phyloP scores from a whole-genome alignment of 257 asterid species.

The Cordia subcordata region DNA sequence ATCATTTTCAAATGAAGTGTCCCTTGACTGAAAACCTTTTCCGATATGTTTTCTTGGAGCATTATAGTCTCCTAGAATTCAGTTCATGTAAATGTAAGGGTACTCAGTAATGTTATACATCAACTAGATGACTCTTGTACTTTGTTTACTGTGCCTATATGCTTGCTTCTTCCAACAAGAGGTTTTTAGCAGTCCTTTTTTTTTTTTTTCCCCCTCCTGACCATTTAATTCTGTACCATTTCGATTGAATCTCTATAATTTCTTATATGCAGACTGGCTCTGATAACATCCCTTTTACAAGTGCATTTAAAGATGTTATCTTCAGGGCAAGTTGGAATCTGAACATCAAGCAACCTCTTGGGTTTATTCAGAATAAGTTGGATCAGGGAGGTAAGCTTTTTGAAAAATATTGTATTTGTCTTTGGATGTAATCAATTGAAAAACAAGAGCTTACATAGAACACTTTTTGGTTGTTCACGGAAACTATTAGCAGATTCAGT shows the following conservation, averaged over 20 bases:
- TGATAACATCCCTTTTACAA: slow-evolving; percentile 70
- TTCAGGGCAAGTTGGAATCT: slow-evolving; percentile 46
- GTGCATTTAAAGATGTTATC: slow-evolving; percentile 91
- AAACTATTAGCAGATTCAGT: slow-evolving; percentile 47
- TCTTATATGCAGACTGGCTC: slow-evolving; percentile 66
- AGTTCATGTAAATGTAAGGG: no score
- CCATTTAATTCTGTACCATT: neutral
- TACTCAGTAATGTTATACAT: no score
- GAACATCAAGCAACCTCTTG: slow-evolving; percentile 43
- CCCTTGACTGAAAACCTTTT: no score
- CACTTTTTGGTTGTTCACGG: slow-evolving; percentile 16
- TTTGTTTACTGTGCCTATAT: no score
- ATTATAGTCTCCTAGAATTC: no score
- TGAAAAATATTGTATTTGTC: slow-evolving; percentile 3
- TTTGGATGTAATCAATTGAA: slow-evolving; percentile 1
- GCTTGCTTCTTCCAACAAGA: no score
- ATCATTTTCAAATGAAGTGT: no score
- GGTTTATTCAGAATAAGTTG: slow-evolving; percentile 27
- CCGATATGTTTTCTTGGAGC: no score
- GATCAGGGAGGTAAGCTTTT: slow-evolving; percentile 47
- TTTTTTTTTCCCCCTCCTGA: neutral
- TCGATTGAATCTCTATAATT: slow-evolving; percentile 10
- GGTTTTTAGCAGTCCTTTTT: neutral
- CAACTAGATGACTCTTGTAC: no score
- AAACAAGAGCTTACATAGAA: slow-evolving; percentile 2